A percentile compares a stretch with the other conserved stretches of the same genome.
phyloP scores from a whole-genome alignment of 768 basidiomycete species.

The Vararia minispora region DNA sequence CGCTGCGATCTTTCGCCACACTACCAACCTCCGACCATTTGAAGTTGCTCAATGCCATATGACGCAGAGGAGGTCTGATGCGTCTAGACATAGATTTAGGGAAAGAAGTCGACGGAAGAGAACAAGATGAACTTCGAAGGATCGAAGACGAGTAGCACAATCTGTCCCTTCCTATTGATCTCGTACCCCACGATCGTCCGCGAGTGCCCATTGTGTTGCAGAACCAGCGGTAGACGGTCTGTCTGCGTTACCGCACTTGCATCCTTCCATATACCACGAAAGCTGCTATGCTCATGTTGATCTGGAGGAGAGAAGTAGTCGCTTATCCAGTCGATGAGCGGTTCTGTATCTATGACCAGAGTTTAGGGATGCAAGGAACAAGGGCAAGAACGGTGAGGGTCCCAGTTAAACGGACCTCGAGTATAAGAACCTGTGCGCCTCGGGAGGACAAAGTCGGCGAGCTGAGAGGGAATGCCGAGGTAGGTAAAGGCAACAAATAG shows the following conservation, averaged over 20 bases:
- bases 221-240: constrained; percentile 64
- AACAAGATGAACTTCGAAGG: constrained; percentile 43
- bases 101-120: neutral
- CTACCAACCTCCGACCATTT: too few relatives aligned
- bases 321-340: constrained; percentile 63
- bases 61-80: too few relatives aligned
- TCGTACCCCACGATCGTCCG: constrained; percentile 79
- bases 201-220: constrained; percentile 79
- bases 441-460: constrained; percentile 54
- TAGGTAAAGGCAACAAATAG: constrained; percentile 69
- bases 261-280: constrained; percentile 41
- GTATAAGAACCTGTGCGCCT: constrained; percentile 48
- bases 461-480: constrained; percentile 66
- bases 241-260: constrained; percentile 44
- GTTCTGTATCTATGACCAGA: constrained; percentile 36
- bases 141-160: constrained; percentile 67
- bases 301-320: constrained; percentile 49
- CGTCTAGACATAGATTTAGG: too few relatives aligned
- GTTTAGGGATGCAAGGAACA: neutral
- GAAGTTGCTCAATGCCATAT: too few relatives aligned
- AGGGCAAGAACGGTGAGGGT: too few relatives aligned
- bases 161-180: constrained; percentile 38
- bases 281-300: constrained; percentile 20
- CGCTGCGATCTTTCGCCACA: too few relatives aligned
- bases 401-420: too few relatives aligned